Percentiles rank a stretch among this genome's conserved stretches.
phyloP scores from a whole-genome alignment of 805 yeast species.

The Cephaloascus fragrans region DNA sequence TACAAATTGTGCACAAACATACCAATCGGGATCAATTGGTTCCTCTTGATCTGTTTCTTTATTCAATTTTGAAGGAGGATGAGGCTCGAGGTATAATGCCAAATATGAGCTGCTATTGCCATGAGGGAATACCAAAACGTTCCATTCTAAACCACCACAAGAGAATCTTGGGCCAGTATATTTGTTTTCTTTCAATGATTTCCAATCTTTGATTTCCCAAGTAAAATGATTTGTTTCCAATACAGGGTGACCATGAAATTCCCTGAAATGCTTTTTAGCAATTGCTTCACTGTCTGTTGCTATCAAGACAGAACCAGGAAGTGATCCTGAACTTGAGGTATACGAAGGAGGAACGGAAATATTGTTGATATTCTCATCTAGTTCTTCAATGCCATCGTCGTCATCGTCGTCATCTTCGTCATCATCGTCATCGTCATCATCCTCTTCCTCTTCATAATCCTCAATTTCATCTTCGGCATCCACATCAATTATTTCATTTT shows the following conservation, averaged over 20 bases:
- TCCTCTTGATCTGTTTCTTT: conserved; percentile 16
- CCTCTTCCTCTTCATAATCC: conserved; percentile 6
- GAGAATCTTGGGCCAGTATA: conserved; percentile 32
- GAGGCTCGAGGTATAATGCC: conserved; percentile 77
- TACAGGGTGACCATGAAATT: background rate
- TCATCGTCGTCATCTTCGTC: conserved; percentile 7
- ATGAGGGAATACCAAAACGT: conserved; percentile 65
- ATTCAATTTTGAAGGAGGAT: conserved; percentile 20
- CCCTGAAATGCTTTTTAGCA: background rate
- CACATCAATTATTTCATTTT: background rate
- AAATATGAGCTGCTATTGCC: conserved; percentile 54
- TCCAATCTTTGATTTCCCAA: conserved; percentile 46
- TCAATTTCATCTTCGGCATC: background rate
- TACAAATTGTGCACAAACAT: conserved; percentile 86
- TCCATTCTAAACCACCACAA: conserved; percentile 60
- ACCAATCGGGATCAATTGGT: conserved; percentile 51
- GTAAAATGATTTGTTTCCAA: conserved; percentile 20
- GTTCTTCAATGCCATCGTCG: conserved; percentile 1
- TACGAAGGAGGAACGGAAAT: background rate
- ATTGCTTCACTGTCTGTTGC: background rate
- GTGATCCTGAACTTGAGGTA: conserved; percentile 1
- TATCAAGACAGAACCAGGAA: background rate
- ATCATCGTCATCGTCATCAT: conserved; percentile 18
- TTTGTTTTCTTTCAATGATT: conserved; percentile 23
- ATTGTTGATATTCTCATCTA: conserved; percentile 3